A percentile compares a stretch with the other conserved stretches of the same genome.
Evolutionary conservation across 2,329 filamentous ascomycete genomes (phyloP).

Genomic region (Fusarium sp.): DNA sequence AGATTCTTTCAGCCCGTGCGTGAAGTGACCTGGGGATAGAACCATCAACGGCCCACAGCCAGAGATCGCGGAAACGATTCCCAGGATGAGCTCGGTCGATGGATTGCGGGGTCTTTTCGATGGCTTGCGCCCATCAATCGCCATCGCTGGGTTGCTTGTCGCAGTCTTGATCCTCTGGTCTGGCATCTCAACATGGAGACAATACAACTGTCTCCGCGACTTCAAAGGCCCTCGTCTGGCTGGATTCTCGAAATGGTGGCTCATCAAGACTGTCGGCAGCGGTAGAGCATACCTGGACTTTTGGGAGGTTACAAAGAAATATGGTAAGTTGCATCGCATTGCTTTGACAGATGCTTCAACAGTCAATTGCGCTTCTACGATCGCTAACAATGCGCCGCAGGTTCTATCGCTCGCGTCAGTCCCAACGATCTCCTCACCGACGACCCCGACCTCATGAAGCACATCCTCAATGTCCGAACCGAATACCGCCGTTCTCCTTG

Average conservation of each 20-base stretch:
- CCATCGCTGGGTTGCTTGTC: slow-evolving; percentile 11
- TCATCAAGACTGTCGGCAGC: slow-evolving; percentile 48
- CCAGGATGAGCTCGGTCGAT: slow-evolving; percentile 12
- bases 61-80: not conserved
- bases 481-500: slow-evolving; percentile 53
- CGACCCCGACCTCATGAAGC: slow-evolving; percentile 54
- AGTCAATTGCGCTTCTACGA: not conserved
- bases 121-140: slow-evolving; percentile 18
- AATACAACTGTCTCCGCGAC: slow-evolving; percentile 55
- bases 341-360: not conserved
- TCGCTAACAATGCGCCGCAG: slow-evolving; percentile 21
- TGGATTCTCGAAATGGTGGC: slow-evolving; percentile 56
- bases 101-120: not conserved
- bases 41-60: not conserved
- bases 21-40: not conserved
- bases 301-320: slow-evolving; percentile 51
- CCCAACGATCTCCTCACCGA: slow-evolving; percentile 55
- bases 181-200: slow-evolving; percentile 32
- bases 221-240: slow-evolving; percentile 55
- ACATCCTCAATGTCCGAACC: slow-evolving; percentile 51
- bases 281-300: slow-evolving; percentile 52
- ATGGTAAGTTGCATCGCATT: slow-evolving; percentile 45
- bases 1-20: slow-evolving; percentile 8
- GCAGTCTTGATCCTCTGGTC: slow-evolving; percentile 25
- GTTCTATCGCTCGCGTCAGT: slow-evolving; percentile 55